Base-by-base conservation (phyloP, 1,284 basidiomycete genomes). In the Fomitiporia mediterranea region DNA sequence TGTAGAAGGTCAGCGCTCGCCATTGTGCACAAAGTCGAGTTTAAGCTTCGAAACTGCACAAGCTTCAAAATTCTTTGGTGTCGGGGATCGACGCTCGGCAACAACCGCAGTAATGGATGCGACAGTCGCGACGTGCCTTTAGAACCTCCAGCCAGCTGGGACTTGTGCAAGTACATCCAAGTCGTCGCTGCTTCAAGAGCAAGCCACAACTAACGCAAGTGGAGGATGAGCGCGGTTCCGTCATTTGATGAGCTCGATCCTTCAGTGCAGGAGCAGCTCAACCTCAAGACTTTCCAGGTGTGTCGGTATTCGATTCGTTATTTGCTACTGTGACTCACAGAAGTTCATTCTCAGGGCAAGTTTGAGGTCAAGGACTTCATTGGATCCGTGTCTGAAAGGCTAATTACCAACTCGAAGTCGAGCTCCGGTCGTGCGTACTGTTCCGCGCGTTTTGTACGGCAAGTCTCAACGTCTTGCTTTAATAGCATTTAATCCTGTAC, bases 281-380 rank as follows among this genome's bases (percentile, higher is more conserved):
- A 79, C 49, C 72, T 91, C 19, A 76, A 78, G 17, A 79, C 81
- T 1, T 91, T 91, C 67, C 83, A 86, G 75, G 85, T 84, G 49
- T 49, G 39, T 23, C 40, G 40, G 39, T 56, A 50, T 21, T 28
- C n/a, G n/a, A n/a, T n/a, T n/a, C n/a, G n/a, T n/a, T n/a, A n/a
- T n/a, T n/a, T n/a, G n/a, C n/a, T n/a, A n/a, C n/a, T n/a, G n/a
- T n/a, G n/a, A n/a, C n/a, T n/a, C n/a, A n/a, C n/a, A n/a, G n/a
- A n/a, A n/a, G n/a, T 15, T 42, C 27, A 30, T 38, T 28, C 63
- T 39, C 64, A 94, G 89, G 88, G 88, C 60, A 89, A 92, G 70
- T 98, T 97, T 71, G 89, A 94, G 67, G 86, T 92, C 51, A 91
- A 92, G 62, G 93, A 96, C 61, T 95, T 97, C 64, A 80, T 98